These are phyloP conservation scores for Ceratocystis cubensis DNA, from an alignment of 2,329 filamentous ascomycete species.

Conservation along the genomic window DNA sequence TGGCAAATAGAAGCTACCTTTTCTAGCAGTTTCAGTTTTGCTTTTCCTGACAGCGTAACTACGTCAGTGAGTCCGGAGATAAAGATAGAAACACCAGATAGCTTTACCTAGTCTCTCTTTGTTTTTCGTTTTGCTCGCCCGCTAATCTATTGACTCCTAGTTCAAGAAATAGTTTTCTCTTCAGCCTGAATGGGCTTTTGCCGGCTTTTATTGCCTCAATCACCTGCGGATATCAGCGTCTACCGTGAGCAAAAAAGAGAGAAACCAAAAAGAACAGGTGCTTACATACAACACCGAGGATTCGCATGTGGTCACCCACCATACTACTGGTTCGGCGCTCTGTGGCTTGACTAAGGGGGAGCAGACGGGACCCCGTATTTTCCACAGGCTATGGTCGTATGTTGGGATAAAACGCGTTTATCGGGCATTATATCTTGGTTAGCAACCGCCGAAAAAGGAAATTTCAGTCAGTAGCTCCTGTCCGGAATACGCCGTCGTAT, in stretches of 20 bases:
- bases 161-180: too few species aligned
- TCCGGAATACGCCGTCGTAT: too few species aligned
- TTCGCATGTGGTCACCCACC: conserved; percentile 1
- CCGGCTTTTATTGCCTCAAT: too few species aligned
- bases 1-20: conserved; percentile 3
- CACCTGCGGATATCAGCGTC: too few species aligned
- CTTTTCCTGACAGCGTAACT: neutral
- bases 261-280: neutral
- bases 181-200: too few species aligned
- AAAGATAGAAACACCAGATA: neutral
- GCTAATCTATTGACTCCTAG: too few species aligned
- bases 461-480: too few species aligned
- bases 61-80: neutral
- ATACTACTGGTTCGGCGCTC: neutral
- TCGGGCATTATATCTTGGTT: too few species aligned
- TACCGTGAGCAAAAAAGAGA: neutral
- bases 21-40: neutral
- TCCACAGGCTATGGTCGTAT: conserved; percentile 19
- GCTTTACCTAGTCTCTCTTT: too few species aligned
- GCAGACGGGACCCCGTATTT: neutral
- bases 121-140: too few species aligned
- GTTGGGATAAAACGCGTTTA: neutral
- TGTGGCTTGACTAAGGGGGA: conserved; percentile 11
- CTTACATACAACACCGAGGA: neutral
- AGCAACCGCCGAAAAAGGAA: too few species aligned